These are phyloP conservation scores for Achlya hypogyna DNA, from an alignment of 352 stramenopile species.

Conservation along the genomic window DNA sequence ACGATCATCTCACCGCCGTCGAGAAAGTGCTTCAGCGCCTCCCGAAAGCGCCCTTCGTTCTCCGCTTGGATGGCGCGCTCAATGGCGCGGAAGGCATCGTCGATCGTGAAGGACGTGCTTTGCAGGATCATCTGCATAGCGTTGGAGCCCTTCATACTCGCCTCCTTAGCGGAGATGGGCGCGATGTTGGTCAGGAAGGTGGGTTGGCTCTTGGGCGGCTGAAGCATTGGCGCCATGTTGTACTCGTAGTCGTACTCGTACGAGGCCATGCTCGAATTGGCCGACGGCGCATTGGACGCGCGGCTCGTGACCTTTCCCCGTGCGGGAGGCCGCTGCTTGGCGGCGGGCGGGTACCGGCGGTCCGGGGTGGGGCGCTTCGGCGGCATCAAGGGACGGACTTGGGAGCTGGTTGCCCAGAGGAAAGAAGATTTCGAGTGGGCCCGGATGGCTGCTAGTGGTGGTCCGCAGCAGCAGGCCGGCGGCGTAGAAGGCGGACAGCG, in stretches of 20 bases:
- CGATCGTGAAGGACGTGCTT: slow-evolving; percentile 31
- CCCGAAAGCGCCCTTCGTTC: slow-evolving; percentile 50
- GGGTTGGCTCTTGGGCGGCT: background rate
- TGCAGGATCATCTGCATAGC: slow-evolving; percentile 3
- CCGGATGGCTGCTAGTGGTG: background rate
- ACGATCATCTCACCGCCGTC: slow-evolving; percentile 79
- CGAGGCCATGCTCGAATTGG: background rate
- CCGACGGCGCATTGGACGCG: background rate
- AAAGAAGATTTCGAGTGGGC: background rate
- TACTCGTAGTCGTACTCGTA: background rate
- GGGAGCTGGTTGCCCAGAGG: background rate
- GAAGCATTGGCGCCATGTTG: background rate
- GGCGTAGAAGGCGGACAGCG: background rate
- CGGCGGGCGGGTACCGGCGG: background rate
- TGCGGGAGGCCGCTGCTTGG: background rate
- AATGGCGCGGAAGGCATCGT: slow-evolving; percentile 64
- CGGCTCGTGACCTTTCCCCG: background rate
- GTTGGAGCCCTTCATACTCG: background rate
- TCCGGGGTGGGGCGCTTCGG: background rate
- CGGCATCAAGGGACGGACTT: background rate
- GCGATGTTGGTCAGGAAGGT: background rate
- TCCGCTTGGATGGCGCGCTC: slow-evolving; percentile 58
- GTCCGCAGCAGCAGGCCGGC: background rate
- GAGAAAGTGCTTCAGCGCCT: slow-evolving; percentile 73
- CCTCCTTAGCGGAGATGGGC: slow-evolving; percentile 12